Evolutionary conservation across 2,329 filamentous ascomycete species (phyloP), one percentile per base, ranked within the genome.

Genomic region (Alternaria arbusti): DNA sequence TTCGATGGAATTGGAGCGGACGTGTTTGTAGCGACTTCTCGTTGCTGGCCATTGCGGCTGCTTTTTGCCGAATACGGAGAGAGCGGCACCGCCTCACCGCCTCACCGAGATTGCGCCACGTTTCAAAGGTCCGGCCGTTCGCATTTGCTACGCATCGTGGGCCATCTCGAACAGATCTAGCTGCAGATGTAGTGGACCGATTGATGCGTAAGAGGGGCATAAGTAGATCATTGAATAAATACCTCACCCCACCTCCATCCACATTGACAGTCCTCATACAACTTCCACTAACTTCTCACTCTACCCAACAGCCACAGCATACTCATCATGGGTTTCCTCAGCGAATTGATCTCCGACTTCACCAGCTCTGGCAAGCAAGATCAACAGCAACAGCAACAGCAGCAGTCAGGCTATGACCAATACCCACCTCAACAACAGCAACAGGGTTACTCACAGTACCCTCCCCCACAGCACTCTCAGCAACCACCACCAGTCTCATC

Each of bases 401-500:
- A 62, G 20, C 59, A 61, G 25, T 52, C 57, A 7, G 50, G 57
- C 12, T 59, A 59, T n/a, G 54, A 40, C 22, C 54, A 57, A 45
- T 44, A 51, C 49, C 30, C 43, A 54, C 15, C 61, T 6, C 50
- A 49, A 25, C 60, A 57, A 10, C 61, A 59, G 9, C 62, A 67
- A 13, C 54, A 67, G 23, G 54, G 62, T 10, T 65, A 69, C 11
- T 54, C 58, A 32, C 57, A 57, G 22, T 61, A 58, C 13, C 54
- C 59, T 5, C 59, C 59, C 17, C 66, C 61, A 26, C 63, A 70
- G 25, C 47, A 60, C 12, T 62, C 60, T n/a, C 63, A 67, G 5
- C 66, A 65, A 4, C 67, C 71, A n/a, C 71, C 71, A 8, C 71
- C 71, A n/a, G 71, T 74, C 30, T 74, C 70, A 9, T 68, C 68